Base-by-base conservation (phyloP, 257 asterid species). In the Hygrophila difformis region DNA sequence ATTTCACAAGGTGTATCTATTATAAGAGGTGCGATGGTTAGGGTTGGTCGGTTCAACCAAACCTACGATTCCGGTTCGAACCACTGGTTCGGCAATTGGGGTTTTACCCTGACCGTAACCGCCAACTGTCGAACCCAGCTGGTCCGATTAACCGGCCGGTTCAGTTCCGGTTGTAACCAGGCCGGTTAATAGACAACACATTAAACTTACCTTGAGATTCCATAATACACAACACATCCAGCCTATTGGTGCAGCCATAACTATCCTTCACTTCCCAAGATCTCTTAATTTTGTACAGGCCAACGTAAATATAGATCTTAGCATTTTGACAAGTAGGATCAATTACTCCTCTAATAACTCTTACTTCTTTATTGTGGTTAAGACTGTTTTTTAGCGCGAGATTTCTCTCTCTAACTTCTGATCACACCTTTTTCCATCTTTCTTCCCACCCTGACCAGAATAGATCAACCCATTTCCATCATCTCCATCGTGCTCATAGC, bases 371-470 rank as follows among this genome's bases (percentile, higher is more conserved):
- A 39, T 57, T 72, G 19, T 77, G 80, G 44, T 72, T 72, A 53
- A 76, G 41, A 51, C 81, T 76, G 48, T 69, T 76, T 51, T 72
- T 77, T 10, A 76, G 73, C 22, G 84, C 84, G 11, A 76, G 78
- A 54, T 72, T 72, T 44, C 96, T 56, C 94, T 64, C 61, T 85
- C 77, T 1, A 89, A 89, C 71, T 89, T 89, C 76, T 85, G 98
- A 51, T 89, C 97, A 20, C 57, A 76, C 93, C 68, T 68, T 57
- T 55, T 68, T 13, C 93, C 87, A 51, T 84, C 97, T 58, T 72
- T 77, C 55, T 84, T 66, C 31, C 98, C 98, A 26, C 98, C 98
- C 42, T 77, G 92, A 42, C 98, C 96, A 20, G 78, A 71, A 68
- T 89, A 89, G 41, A 89, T 61, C 72, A 85, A 53, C 39, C 82